Evolutionary conservation across 1,284 basidiomycete species (phyloP).

Genomic region (Golubevia pallescens): DNA sequence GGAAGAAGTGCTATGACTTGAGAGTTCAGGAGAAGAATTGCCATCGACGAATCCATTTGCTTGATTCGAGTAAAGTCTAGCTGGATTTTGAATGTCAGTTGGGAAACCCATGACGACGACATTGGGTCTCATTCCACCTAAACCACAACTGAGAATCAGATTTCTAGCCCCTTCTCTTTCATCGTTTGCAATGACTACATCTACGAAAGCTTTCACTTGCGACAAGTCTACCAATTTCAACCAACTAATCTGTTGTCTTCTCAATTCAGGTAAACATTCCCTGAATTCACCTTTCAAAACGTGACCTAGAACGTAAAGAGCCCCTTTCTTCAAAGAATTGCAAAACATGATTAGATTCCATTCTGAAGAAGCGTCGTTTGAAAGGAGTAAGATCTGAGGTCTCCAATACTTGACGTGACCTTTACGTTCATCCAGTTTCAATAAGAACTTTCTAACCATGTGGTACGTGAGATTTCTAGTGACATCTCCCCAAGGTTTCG

Average conservation of each 20-base stretch:
- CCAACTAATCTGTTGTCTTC: conserved; percentile 59
- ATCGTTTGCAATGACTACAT: conserved; percentile 57
- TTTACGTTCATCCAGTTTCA: conserved; percentile 60
- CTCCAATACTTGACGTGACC: conserved; percentile 64
- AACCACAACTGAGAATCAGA: conserved; percentile 52
- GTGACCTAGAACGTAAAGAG: conserved; percentile 58
- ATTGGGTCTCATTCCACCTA: conserved; percentile 62
- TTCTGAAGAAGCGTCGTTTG: conserved; percentile 59
- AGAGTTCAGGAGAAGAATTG: not conserved
- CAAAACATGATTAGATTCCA: conserved; percentile 64
- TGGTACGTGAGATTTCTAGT: conserved; percentile 61
- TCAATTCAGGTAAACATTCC: conserved; percentile 53
- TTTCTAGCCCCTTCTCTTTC: conserved; percentile 60
- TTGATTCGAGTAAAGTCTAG: conserved; percentile 2
- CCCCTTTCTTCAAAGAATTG: conserved; percentile 63
- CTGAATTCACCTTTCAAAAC: conserved; percentile 61
- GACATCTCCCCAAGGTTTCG: conserved; percentile 64
- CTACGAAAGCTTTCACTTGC: conserved; percentile 60
- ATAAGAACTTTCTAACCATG: conserved; percentile 60
- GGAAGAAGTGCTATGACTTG: not conserved
- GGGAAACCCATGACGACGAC: conserved; percentile 62
- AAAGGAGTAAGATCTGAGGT: conserved; percentile 57
- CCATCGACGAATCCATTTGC: not conserved
- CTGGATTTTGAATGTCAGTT: conserved; percentile 31
- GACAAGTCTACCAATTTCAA: conserved; percentile 62